Percentiles rank a stretch among this genome's conserved stretches.
Evolutionary conservation across 306 rosid species (phyloP).

Genomic region (Cyamopsis tetragonoloba): DNA sequence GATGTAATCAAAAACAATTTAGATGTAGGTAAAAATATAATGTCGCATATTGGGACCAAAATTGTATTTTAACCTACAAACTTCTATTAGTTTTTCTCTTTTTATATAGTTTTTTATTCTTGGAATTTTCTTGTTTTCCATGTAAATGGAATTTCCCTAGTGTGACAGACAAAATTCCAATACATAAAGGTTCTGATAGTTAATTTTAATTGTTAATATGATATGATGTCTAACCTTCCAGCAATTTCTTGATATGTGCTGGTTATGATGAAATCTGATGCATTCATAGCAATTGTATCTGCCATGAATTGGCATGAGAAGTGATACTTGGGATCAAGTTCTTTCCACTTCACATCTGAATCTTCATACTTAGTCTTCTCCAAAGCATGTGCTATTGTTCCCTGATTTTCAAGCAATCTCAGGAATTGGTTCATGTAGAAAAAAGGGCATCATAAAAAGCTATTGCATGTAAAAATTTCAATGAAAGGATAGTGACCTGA

Average conservation of each 20-base stretch:
- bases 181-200: background rate
- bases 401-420: conserved; percentile 40
- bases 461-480: conserved; percentile 5
- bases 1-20: too few species aligned
- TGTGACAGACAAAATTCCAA: background rate
- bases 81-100: background rate
- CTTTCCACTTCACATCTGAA: conserved; percentile 92
- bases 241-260: conserved; percentile 94
- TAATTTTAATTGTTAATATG: background rate
- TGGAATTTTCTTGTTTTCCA: background rate
- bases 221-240: conserved; percentile 54
- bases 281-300: conserved; percentile 85
- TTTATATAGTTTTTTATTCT: background rate
- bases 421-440: conserved; percentile 6
- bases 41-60: too few species aligned
- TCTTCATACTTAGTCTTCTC: conserved; percentile 91
- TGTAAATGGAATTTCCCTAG: background rate
- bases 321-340: conserved; percentile 78
- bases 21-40: too few species aligned
- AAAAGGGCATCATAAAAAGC: conserved; percentile 3
- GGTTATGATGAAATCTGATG: conserved; percentile 80
- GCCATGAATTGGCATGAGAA: conserved; percentile 88
- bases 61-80: too few species aligned
- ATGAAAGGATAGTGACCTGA: conserved; percentile 40
- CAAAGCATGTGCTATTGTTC: conserved; percentile 89